Evolutionary conservation across 1,284 basidiomycete genomes (phyloP).

Genomic region (Jaminaea rosea): DNA sequence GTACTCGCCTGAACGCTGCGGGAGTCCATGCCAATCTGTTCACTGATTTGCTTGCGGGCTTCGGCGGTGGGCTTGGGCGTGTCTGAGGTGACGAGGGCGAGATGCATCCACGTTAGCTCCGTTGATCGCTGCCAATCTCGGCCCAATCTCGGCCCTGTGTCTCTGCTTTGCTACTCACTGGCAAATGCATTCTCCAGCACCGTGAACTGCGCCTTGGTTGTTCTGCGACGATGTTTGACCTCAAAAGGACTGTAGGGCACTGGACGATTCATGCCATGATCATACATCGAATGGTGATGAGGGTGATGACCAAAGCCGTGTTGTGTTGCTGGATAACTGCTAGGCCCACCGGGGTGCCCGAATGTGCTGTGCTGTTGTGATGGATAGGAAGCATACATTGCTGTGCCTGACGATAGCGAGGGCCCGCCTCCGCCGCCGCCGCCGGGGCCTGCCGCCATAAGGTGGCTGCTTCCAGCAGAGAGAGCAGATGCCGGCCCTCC

Average conservation of each 20-base stretch:
- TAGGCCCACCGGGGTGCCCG: too few species aligned
- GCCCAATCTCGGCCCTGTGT: background rate
- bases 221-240: slow-evolving; percentile 36
- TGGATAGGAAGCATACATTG: too few species aligned
- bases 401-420: too few species aligned
- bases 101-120: background rate
- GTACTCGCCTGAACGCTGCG: slow-evolving; percentile 21
- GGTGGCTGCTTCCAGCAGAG: too few species aligned
- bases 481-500: too few species aligned
- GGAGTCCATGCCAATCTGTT: slow-evolving; percentile 33
- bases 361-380: too few species aligned
- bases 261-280: too few species aligned
- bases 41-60: slow-evolving; percentile 22
- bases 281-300: too few species aligned
- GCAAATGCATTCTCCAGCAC: slow-evolving; percentile 33
- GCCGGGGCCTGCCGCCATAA: too few species aligned
- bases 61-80: slow-evolving; percentile 33
- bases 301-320: too few species aligned
- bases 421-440: too few species aligned
- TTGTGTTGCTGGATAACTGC: too few species aligned
- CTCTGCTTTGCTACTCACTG: slow-evolving; percentile 7
- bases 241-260: slow-evolving; percentile 35
- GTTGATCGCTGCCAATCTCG: background rate
- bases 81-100: slow-evolving; percentile 7
- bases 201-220: slow-evolving; percentile 35